These are phyloP conservation scores for Arthrobotrys pseudoclavata DNA, from an alignment of 2,329 filamentous ascomycete species.

Conservation along the genomic window DNA sequence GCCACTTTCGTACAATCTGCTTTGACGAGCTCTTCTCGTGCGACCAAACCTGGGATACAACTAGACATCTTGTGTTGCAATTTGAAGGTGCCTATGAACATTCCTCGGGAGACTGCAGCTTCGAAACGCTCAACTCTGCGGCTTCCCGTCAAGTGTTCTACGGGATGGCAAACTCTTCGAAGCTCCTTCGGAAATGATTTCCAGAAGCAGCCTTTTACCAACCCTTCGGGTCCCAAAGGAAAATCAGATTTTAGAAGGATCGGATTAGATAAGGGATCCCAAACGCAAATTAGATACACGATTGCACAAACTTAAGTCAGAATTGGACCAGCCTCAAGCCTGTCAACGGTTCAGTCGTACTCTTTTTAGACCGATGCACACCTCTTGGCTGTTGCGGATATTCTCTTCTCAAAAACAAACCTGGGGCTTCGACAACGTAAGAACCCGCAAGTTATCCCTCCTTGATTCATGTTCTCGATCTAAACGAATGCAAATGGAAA, in stretches of 20 bases:
- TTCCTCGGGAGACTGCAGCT: slow-evolving; percentile 52
- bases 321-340: slow-evolving; percentile 3
- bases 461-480: slow-evolving; percentile 12
- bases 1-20: neutral
- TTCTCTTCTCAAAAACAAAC: slow-evolving; percentile 9
- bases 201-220: slow-evolving; percentile 51
- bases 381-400: slow-evolving; percentile 27
- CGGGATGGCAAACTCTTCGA: slow-evolving; percentile 48
- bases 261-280: slow-evolving; percentile 12
- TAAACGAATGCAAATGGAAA: slow-evolving; percentile 6
- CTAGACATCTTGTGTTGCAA: slow-evolving; percentile 53
- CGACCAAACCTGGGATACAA: slow-evolving; percentile 38
- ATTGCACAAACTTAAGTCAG: neutral
- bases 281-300: neutral
- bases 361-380: slow-evolving; percentile 25
- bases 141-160: slow-evolving; percentile 27
- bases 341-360: slow-evolving; percentile 10
- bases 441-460: slow-evolving; percentile 24
- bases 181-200: slow-evolving; percentile 59
- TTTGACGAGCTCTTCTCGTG: slow-evolving; percentile 48
- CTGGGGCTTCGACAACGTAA: slow-evolving; percentile 21
- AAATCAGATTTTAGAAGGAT: neutral
- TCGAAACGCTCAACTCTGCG: slow-evolving; percentile 48
- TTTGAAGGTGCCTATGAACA: slow-evolving; percentile 24
- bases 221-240: slow-evolving; percentile 24